Conservation (phyloP, 202 grass and related monocot species). For the Brachypodium distachyon region DNA sequence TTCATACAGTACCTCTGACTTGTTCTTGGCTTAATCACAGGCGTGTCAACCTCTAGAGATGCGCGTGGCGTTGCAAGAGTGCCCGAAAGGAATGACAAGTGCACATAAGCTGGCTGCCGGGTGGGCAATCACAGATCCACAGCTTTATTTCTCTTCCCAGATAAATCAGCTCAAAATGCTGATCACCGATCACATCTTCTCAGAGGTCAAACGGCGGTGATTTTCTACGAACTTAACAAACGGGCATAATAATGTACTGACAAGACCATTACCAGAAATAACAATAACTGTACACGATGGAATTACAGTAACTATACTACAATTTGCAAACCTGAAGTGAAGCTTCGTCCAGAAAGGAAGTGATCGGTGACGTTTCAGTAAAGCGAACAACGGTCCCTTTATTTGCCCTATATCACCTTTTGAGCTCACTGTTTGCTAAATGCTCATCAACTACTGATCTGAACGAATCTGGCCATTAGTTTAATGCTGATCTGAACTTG, state of each 20-base stretch:
- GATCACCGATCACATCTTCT: constrained; percentile 16
- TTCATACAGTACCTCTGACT: not conserved
- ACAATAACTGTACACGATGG: not conserved
- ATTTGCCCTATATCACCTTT: not conserved
- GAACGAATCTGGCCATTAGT: constrained; percentile 24
- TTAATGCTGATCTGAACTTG: not conserved
- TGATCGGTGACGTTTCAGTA: not conserved
- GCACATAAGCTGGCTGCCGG: not conserved
- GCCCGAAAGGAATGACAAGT: not conserved
- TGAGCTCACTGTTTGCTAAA: not conserved
- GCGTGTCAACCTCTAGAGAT: constrained; percentile 16
- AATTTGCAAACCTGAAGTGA: not conserved
- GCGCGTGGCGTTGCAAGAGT: not conserved
- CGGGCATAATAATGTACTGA: no score
- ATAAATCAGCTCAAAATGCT: not conserved
- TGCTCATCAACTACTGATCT: not conserved
- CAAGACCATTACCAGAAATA: not conserved
- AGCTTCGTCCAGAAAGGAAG: not conserved
- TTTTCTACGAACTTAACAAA: no score
- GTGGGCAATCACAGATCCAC: not conserved
- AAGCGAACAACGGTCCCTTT: not conserved
- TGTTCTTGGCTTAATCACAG: not conserved
- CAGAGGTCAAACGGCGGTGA: not conserved
- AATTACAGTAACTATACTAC: not conserved
- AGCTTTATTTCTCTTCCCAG: not conserved